Percentiles rank a stretch among this genome's conserved stretches.
phyloP scores from a whole-genome alignment of 768 basidiomycete genomes.

The Suillus brevipes region DNA sequence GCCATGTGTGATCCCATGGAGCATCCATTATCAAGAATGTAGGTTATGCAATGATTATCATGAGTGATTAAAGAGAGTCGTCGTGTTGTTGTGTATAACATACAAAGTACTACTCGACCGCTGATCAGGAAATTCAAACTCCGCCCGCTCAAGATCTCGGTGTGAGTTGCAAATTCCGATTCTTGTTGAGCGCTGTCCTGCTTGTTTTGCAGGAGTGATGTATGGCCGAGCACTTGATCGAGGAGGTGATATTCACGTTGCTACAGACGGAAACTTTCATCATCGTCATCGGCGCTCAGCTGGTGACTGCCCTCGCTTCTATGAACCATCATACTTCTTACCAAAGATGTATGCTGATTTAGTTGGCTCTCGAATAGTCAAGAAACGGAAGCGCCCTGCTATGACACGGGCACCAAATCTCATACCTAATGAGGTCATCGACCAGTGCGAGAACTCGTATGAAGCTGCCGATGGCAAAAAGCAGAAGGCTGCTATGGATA shows the following conservation, averaged over 20 bases:
- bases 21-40: no score
- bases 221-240: background rate
- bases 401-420: background rate
- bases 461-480: conserved; percentile 30
- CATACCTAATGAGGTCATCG: background rate
- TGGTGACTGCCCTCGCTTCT: no score
- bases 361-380: background rate
- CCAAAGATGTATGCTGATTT: background rate
- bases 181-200: background rate
- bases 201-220: background rate
- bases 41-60: no score
- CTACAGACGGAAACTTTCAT: background rate
- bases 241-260: background rate
- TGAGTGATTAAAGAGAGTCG: no score
- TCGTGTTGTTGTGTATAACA: no score
- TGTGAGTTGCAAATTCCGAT: no score
- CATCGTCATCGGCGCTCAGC: background rate
- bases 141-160: no score
- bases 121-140: no score
- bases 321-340: background rate
- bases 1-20: no score
- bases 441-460: background rate
- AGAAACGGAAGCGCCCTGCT: background rate
- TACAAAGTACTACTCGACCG: no score
- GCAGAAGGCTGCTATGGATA: conserved; percentile 23